Evolutionary conservation across 2,329 filamentous ascomycete species (phyloP), one percentile per base, ranked within the genome.

Genomic region (Hypocrella siamensis): DNA sequence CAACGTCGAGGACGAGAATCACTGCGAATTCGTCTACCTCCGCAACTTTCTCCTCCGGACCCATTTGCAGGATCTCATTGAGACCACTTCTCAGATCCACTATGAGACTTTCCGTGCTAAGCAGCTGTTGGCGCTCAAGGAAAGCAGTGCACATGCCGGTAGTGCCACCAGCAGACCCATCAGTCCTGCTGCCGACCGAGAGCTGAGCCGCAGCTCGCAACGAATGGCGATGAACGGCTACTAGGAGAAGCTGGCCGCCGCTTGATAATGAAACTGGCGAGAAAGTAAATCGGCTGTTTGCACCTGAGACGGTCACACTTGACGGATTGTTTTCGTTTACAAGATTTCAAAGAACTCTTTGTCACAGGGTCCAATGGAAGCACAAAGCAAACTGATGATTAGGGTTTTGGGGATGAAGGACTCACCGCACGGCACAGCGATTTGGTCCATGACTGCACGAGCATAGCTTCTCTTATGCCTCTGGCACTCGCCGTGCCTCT

Each of bases 31-130:
- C 52, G 79, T 96, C 53, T 94, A 93, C 60, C 75, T 98, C 40
- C 79, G 90, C 56, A 88, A 98, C 70, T 98, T 98, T 75, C 75
- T 98, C 42, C 93, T 92, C 48, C 84, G 90, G 54, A 96, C 90
- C 41, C 90, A 98, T 60, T 75, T 98, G 35, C 90, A 98, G 69
- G 90, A 98, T 52, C 75, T 98, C 45, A 94, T 98, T 59, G 90
- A 98, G 66, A 98, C 90, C 19, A 98, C 90, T 30, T 94, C 86
- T 46, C 90, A 98, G 68, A 98, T 94, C 61, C 90, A 98, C 71
- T 98, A 98, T 70, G 90, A 98, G 70, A 93, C 85, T 37, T 98
- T 98, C 86, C 86, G 90, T 61, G 86, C 90, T 50, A 98, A 98
- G 77, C 90, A 98, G 63, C 69, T 98, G 49, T 66, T 98, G 53